Evolutionary conservation across 192 early-diverging fungal species (phyloP), one percentile per base, ranked within the genome.

Genomic region (Linnemannia hyalina): DNA sequence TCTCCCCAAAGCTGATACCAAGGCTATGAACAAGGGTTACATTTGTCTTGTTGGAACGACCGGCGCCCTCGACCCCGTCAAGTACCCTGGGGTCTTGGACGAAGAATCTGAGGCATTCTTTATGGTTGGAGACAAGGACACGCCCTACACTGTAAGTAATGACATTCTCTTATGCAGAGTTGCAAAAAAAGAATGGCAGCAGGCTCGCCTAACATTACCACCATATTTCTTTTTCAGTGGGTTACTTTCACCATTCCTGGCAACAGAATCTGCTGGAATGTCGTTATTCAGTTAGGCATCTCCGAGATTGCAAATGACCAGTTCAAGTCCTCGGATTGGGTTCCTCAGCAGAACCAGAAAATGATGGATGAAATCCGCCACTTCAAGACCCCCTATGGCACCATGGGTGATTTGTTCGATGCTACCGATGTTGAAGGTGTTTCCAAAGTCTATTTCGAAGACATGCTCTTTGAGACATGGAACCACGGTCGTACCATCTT

Each of bases 401-500:
- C 3, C 23, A 13, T 80, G 1, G 78, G 78, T 15, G 70, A 63
- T 9, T 23, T 80, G 22, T 29, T 80, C 29, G 70, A n/a, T 26
- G 4, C 42, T 5, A 80, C 78, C 10, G 54, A 36, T 2, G 23
- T 10, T 22, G 78, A 72, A 2, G 6, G 18, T 4, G 71, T 80
- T 18, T 80, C 78, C 0, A 80, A 60, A 41, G 78, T 80, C 9
- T 80, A 32, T 11, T 47, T 80, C 11, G 78, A 80, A 18, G 70
- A 80, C 6, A 80, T 73, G 54, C 2, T 80, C 4, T 80, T 73
- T 16, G n/a, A 80, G 38, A 80, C 78, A 3, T 80, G 78, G 78
- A 35, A 80, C 54, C 70, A 73, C 35, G 49, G 23, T 1, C 52
- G 78, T 0, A 63, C 70, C 1, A 70, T 80, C 22, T 38, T 80